Conservation (phyloP, 805 yeast genomes). For the Candida odintsovae region DNA sequence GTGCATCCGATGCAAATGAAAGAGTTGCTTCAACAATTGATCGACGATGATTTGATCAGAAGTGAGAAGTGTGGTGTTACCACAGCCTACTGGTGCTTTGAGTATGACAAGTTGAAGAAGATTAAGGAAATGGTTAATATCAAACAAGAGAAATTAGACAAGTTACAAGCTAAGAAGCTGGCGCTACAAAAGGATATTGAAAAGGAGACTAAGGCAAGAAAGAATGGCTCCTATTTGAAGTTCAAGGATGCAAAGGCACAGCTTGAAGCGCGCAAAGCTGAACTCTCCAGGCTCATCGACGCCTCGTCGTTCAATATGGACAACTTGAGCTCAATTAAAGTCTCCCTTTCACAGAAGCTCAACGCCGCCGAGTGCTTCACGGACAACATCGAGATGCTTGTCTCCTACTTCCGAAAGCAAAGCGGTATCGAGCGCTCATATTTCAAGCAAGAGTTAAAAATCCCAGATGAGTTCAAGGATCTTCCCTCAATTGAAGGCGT, state of each 20-base stretch:
- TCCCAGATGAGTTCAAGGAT: slow-evolving; percentile 38
- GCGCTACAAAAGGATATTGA: slow-evolving; percentile 8
- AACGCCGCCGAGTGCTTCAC: slow-evolving; percentile 15
- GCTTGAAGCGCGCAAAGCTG: background rate
- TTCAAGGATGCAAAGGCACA: background rate
- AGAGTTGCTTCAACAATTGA: slow-evolving; percentile 38
- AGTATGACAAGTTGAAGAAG: slow-evolving; percentile 24
- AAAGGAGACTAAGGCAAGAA: background rate
- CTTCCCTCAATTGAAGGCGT: slow-evolving; percentile 12
- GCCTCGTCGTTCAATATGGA: slow-evolving; percentile 12
- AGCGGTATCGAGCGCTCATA: slow-evolving; percentile 24
- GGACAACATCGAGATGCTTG: slow-evolving; percentile 38
- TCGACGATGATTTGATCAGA: slow-evolving; percentile 44
- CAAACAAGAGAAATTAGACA: slow-evolving; percentile 6
- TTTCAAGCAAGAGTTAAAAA: slow-evolving; percentile 33
- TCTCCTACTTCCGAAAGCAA: slow-evolving; percentile 30
- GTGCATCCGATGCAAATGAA: slow-evolving; percentile 51
- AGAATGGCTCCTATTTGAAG: slow-evolving; percentile 1
- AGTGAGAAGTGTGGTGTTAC: slow-evolving; percentile 52
- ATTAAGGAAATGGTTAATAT: background rate
- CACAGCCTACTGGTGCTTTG: slow-evolving; percentile 47
- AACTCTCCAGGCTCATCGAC: slow-evolving; percentile 5
- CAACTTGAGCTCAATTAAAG: slow-evolving; percentile 7
- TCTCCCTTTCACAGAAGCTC: slow-evolving; percentile 8
- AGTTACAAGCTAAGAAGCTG: slow-evolving; percentile 6